These are phyloP conservation scores for Corymbia maculata DNA, from an alignment of 345 rosid genomes.

Conservation along the genomic window DNA sequence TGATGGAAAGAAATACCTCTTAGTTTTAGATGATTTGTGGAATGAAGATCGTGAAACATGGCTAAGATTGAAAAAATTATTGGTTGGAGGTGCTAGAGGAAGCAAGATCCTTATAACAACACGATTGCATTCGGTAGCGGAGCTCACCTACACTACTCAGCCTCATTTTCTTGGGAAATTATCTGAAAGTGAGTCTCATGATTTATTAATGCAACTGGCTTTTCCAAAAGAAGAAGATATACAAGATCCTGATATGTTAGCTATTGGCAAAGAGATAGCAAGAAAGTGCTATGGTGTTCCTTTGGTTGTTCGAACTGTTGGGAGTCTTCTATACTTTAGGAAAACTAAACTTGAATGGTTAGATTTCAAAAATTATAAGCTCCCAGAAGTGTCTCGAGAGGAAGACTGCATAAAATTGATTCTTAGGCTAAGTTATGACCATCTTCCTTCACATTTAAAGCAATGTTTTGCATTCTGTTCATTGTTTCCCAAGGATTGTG, in stretches of 20 bases:
- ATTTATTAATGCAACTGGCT: background rate
- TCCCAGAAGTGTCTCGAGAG: accelerated
- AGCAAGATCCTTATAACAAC: background rate
- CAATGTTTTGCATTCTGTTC: too few relatives aligned
- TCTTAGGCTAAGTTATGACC: accelerated
- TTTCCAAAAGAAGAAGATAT: accelerated
- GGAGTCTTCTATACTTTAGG: too few relatives aligned
- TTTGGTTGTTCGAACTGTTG: background rate
- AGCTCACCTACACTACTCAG: accelerated
- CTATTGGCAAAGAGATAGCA: background rate
- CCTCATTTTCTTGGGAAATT: accelerated
- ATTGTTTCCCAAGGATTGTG: too few relatives aligned
- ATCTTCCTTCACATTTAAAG: too few relatives aligned
- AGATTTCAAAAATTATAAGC: accelerated
- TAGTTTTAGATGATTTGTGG: background rate
- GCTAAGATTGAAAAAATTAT: accelerated
- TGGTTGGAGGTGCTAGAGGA: background rate
- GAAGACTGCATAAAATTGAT: accelerated
- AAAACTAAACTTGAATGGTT: too few relatives aligned
- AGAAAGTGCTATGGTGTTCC: background rate
- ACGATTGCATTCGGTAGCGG: accelerated
- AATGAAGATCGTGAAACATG: accelerated
- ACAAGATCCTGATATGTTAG: background rate
- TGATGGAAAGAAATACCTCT: background rate
- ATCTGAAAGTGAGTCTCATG: accelerated